phyloP scores from a whole-genome alignment of 2,329 filamentous ascomycete genomes.

The Triangularia setosa region DNA sequence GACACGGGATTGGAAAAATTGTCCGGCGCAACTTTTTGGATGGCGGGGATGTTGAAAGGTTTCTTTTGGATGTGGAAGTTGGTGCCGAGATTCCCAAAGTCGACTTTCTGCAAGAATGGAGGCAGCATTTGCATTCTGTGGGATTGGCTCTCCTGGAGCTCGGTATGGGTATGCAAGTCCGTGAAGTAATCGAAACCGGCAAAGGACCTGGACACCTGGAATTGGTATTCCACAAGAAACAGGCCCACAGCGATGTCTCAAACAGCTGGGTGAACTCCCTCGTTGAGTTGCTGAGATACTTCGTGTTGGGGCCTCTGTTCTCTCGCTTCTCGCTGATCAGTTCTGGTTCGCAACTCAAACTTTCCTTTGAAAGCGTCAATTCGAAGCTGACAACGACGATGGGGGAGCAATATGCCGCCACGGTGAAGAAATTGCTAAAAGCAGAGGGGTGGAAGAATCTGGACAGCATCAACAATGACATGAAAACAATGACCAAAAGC shows the following conservation, averaged over 20 bases:
- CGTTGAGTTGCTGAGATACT: neutral
- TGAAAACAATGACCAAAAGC: neutral
- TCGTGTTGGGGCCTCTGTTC: neutral
- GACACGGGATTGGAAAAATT: neutral
- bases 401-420: neutral
- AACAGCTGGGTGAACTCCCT: neutral
- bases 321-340: neutral
- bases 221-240: neutral
- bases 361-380: neutral
- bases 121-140: neutral
- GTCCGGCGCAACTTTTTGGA: neutral
- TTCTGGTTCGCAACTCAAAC: too few relatives aligned
- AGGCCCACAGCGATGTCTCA: too few relatives aligned
- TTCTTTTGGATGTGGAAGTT: neutral
- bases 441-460: neutral
- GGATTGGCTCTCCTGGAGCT: neutral
- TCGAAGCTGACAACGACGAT: neutral
- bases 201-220: neutral
- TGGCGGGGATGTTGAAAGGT: neutral
- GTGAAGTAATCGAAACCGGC: too few relatives aligned
- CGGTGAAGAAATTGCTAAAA: neutral
- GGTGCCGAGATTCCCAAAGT: neutral
- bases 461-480: neutral
- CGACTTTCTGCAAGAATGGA: neutral
- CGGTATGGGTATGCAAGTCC: neutral